A percentile compares a stretch with the other conserved stretches of the same genome.
These are phyloP conservation scores for Diplotaxis tenuifolia DNA, from an alignment of 345 rosid genomes.

Conservation along the genomic window DNA sequence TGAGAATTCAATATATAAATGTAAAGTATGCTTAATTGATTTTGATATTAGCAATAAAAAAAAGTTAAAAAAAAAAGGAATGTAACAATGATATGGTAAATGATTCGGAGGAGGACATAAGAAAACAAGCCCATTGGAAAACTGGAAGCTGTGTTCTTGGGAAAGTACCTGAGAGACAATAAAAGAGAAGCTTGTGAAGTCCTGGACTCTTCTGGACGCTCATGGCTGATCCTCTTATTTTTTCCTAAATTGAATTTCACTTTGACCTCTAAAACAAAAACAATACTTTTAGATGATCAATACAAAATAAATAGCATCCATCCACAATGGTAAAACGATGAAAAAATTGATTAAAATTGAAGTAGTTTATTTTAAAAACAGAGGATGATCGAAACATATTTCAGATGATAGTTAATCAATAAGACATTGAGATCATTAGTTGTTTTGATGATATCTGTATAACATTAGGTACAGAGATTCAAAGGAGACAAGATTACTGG, in stretches of 20 bases:
- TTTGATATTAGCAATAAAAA: not conserved
- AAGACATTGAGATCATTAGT: not conserved
- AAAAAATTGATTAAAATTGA: not conserved
- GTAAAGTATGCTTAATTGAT: not conserved
- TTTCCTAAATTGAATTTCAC: conserved; percentile 4
- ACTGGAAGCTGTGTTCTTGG: conserved; percentile 30
- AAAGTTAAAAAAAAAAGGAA: not conserved
- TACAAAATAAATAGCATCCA: not conserved
- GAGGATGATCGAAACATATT: not conserved
- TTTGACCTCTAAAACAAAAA: conserved; percentile 4
- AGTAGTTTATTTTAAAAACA: not conserved
- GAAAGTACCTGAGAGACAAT: conserved; percentile 42
- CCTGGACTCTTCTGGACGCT: conserved; percentile 64
- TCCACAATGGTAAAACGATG: not conserved
- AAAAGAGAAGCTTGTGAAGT: conserved; percentile 43
- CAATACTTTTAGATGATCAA: not conserved
- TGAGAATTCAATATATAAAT: not conserved
- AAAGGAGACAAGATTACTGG: conserved; percentile 15
- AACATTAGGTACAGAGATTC: conserved; percentile 5
- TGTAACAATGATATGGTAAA: not conserved
- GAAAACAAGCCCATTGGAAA: conserved; percentile 37
- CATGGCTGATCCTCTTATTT: conserved; percentile 9
- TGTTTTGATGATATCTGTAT: not conserved
- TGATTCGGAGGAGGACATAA: conserved; percentile 13
- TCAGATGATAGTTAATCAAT: not conserved